Evolutionary conservation across 768 basidiomycete genomes (phyloP), one percentile per base, ranked within the genome.

Genomic region (Auricularia sp.): DNA sequence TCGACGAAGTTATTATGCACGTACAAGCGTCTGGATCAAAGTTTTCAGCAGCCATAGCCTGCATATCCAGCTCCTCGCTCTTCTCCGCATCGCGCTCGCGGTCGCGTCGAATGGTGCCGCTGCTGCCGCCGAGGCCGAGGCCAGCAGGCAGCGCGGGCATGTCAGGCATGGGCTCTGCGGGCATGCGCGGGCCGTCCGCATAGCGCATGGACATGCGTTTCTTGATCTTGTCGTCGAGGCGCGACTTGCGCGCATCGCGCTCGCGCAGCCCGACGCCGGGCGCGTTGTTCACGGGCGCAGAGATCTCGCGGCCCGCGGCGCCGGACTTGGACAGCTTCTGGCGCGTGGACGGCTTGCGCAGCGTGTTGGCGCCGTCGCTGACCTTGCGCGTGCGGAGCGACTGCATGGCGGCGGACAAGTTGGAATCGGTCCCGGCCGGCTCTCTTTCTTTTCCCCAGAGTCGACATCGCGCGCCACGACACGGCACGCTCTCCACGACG

Each of bases 181-280:
- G 86, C 5, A 88, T 89, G n/a, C 82, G 78, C 1, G 88, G 88
- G 64, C 92, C 88, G 69, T 91, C 90, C 45, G 89, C 92, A 83
- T 91, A 97, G 73, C 94, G 87, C 83, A 88, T 90, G 16, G 94
- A 94, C 87, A 97, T 89, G 72, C 95, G 89, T 76, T 93, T 93
- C 83, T 93, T 94, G 76, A 97, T 94, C 78, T 90, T 93, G 82
- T 95, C 95, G 74, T 94, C 82, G 24, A 84, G 80, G 11, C 78
- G 75, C 36, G 81, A 79, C 70, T 80, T 81, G 58, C 81, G 76
- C 11, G 68, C 73, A 68, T 73, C 54, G 64, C 59, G 42, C 24
- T 67, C 66, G 16, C 61, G 56, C 62, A 65, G 64, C 65, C 47
- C 33, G 54, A 35, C 47, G 37, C 34, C 42, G 56, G 64, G 34